Evolutionary conservation across 257 asterid genomes (phyloP).

Genomic region (Scutellaria barbata): DNA sequence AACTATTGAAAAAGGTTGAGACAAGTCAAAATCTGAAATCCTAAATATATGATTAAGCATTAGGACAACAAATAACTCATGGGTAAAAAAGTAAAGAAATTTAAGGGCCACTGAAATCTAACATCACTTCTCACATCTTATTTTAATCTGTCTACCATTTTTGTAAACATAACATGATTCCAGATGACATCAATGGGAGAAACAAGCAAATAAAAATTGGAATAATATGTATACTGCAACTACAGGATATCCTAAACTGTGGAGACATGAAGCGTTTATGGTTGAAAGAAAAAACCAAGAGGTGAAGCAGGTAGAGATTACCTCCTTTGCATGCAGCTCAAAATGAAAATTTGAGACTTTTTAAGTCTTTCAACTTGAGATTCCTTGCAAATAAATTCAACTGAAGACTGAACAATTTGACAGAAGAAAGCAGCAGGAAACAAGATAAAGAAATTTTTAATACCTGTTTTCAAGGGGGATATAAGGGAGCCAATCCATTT

Average conservation of each 20-base stretch:
- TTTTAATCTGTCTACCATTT: neutral
- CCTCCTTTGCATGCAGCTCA: slow-evolving; percentile 94
- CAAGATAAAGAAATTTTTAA: neutral
- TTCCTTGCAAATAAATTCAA: slow-evolving; percentile 55
- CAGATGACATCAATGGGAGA: neutral
- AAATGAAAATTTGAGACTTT: slow-evolving; percentile 76
- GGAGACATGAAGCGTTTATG: neutral
- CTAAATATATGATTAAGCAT: neutral
- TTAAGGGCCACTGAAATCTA: neutral
- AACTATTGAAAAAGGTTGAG: neutral
- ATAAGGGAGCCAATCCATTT: slow-evolving; percentile 99
- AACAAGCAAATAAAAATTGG: neutral
- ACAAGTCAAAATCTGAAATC: neutral
- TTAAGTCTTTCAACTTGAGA: slow-evolving; percentile 90
- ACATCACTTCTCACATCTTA: neutral
- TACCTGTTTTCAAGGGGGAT: slow-evolving; percentile 86
- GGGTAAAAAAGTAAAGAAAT: neutral
- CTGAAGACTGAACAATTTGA: slow-evolving; percentile 29
- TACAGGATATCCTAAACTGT: neutral
- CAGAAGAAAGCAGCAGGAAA: slow-evolving; percentile 30
- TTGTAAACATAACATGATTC: neutral
- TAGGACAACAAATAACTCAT: neutral
- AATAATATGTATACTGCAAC: neutral
- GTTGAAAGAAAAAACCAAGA: neutral
- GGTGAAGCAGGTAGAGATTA: slow-evolving; percentile 27